A percentile compares a stretch with the other conserved stretches of the same genome.
Conservation (phyloP, 192 early-diverging fungal genomes). For the Entophlyctis luteolus region DNA sequence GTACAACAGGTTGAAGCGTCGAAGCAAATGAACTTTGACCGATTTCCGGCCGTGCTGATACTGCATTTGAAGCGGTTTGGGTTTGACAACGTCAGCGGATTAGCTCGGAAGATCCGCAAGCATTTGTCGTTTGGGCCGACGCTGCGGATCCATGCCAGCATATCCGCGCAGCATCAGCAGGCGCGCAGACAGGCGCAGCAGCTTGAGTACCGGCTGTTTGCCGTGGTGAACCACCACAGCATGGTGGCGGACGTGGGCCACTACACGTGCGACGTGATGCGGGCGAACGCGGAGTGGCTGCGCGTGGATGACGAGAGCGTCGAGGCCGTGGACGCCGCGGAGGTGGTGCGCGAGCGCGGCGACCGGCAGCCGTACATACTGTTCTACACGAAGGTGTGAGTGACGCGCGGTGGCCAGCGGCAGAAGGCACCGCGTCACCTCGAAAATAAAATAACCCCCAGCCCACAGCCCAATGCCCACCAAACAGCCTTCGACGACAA, state of each 20-base stretch:
- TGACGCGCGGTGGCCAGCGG: not conserved
- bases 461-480: too few relatives aligned
- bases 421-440: too few relatives aligned
- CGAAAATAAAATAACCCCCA: too few relatives aligned
- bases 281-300: slow-evolving; percentile 73
- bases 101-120: slow-evolving; percentile 82
- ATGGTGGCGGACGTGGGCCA: slow-evolving; percentile 82
- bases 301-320: slow-evolving; percentile 89
- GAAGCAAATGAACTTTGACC: slow-evolving; percentile 80
- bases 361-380: slow-evolving; percentile 75
- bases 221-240: slow-evolving; percentile 96
- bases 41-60: slow-evolving; percentile 82
- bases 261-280: slow-evolving; percentile 90
- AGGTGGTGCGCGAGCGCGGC: slow-evolving; percentile 53
- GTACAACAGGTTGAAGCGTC: slow-evolving; percentile 54
- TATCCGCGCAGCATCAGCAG: too few relatives aligned
- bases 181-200: slow-evolving; percentile 3
- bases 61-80: slow-evolving; percentile 93
- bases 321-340: slow-evolving; percentile 44
- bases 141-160: too few relatives aligned
- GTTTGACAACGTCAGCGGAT: slow-evolving; percentile 66
- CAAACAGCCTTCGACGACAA: not conserved
- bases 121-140: slow-evolving; percentile 66
- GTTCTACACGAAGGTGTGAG: slow-evolving; percentile 48
- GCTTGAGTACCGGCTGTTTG: slow-evolving; percentile 70